Conservation (phyloP, 2,329 filamentous ascomycete species). For the Penicillium thymicola region DNA sequence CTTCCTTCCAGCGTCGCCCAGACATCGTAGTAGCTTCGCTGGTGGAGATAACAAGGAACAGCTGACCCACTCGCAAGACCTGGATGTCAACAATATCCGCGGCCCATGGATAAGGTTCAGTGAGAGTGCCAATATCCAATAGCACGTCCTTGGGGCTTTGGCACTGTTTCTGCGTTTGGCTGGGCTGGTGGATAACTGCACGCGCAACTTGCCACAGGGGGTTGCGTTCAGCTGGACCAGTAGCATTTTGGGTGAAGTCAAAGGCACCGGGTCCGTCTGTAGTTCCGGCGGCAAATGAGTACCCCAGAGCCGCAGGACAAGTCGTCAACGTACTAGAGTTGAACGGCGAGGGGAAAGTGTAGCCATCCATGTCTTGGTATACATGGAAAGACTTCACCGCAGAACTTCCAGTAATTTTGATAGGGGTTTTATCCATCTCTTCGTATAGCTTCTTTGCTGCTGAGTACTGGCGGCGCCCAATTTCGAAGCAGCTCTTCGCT, state of each 20-base stretch:
- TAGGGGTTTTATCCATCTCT: constrained; percentile 44
- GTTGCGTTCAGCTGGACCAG: constrained; percentile 65
- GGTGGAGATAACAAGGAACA: constrained; percentile 78
- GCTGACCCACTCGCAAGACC: constrained; percentile 75
- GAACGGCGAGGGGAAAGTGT: constrained; percentile 64
- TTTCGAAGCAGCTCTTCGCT: constrained; percentile 50
- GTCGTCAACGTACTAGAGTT: constrained; percentile 65
- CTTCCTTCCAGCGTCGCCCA: constrained; percentile 78
- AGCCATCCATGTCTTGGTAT: constrained; percentile 77
- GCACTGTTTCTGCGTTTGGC: constrained; percentile 66
- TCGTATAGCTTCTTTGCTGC: constrained; percentile 54
- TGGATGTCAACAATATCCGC: constrained; percentile 92
- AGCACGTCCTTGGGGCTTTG: constrained; percentile 81
- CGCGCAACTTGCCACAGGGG: constrained; percentile 79
- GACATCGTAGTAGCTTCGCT: constrained; percentile 93
- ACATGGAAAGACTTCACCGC: constrained; percentile 79
- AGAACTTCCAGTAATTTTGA: constrained; percentile 53
- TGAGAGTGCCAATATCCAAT: constrained; percentile 81
- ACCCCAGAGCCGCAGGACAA: constrained; percentile 83
- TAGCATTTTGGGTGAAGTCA: constrained; percentile 87
- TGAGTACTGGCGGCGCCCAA: constrained; percentile 45
- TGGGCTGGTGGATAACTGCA: constrained; percentile 67
- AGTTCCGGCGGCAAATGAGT: constrained; percentile 89
- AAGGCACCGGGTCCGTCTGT: constrained; percentile 88
- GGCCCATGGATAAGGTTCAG: constrained; percentile 76